phyloP scores from a whole-genome alignment of 768 basidiomycete genomes.

The Leccinum variicolor region DNA sequence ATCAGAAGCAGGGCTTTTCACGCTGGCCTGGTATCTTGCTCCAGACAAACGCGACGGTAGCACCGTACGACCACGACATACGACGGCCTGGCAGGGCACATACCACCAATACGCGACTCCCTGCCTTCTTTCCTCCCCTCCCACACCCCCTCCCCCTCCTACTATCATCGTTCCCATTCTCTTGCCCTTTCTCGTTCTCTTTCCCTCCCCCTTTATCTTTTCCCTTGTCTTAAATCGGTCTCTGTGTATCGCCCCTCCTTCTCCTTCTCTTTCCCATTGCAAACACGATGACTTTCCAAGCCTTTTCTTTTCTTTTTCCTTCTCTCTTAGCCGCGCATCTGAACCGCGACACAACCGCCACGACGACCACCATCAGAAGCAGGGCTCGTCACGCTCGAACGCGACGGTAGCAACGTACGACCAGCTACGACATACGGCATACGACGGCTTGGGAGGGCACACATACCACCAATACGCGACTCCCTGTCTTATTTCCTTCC shows the following conservation, averaged over 20 bases:
- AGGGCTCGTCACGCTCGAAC: background rate
- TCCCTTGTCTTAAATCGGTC: too few relatives aligned
- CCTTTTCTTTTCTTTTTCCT: background rate
- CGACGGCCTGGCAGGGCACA: background rate
- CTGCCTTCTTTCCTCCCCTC: background rate
- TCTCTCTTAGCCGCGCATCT: background rate
- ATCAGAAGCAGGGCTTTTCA: background rate
- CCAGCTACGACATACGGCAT: too few relatives aligned
- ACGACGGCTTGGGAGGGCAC: background rate
- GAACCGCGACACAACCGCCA: background rate
- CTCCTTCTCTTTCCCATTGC: too few relatives aligned
- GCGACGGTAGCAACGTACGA: background rate
- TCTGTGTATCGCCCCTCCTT: too few relatives aligned
- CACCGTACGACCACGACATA: background rate
- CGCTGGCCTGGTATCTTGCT: background rate
- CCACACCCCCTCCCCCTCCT: background rate
- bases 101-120: background rate
- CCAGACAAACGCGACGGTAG: background rate
- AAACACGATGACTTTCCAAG: background rate
- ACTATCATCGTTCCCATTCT: background rate
- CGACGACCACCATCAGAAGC: background rate
- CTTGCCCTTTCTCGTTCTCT: rapidly evolving
- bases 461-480: background rate
- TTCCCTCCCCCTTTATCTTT: background rate
- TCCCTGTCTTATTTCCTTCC: background rate